phyloP scores from a whole-genome alignment of 331 rosid species.

The Dryas integrifolia region DNA sequence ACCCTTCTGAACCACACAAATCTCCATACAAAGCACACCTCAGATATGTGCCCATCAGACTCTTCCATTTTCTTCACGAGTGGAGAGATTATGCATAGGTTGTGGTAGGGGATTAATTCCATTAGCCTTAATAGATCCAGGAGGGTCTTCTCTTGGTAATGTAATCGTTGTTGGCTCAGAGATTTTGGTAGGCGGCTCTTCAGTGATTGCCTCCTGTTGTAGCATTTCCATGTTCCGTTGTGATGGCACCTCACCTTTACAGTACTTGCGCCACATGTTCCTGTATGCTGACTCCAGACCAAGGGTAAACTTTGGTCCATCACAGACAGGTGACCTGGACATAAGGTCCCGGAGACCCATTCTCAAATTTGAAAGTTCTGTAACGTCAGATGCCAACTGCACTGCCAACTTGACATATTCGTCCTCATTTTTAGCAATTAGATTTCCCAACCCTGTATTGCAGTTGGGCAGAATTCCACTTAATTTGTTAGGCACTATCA shows the following conservation, averaged over 20 bases:
- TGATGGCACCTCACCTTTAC: slow-evolving; percentile 90
- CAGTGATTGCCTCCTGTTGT: slow-evolving; percentile 33
- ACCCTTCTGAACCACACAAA: slow-evolving; percentile 30
- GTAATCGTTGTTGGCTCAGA: slow-evolving; percentile 30
- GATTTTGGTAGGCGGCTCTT: slow-evolving; percentile 30
- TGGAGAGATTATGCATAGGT: slow-evolving; percentile 22
- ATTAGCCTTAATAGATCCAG: slow-evolving; percentile 53
- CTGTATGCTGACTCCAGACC: slow-evolving; percentile 77
- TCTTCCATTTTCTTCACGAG: slow-evolving; percentile 65
- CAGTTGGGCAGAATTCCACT: not conserved
- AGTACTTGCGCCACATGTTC: slow-evolving; percentile 80
- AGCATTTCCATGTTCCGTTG: slow-evolving; percentile 50
- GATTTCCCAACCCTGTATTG: slow-evolving; percentile 59
- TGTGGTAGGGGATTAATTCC: slow-evolving; percentile 45
- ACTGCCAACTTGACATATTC: slow-evolving; percentile 82
- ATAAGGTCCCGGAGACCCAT: slow-evolving; percentile 77
- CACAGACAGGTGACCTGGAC: slow-evolving; percentile 84
- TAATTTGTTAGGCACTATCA: not conserved
- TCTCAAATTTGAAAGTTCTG: slow-evolving; percentile 70
- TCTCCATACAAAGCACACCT: not conserved
- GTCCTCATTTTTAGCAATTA: slow-evolving; percentile 76
- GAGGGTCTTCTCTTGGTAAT: slow-evolving; percentile 37
- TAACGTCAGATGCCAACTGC: slow-evolving; percentile 78
- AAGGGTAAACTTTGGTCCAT: slow-evolving; percentile 63
- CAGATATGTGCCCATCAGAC: slow-evolving; percentile 21